phyloP scores from a whole-genome alignment of 768 basidiomycete species.

The Russula dissimulans region DNA sequence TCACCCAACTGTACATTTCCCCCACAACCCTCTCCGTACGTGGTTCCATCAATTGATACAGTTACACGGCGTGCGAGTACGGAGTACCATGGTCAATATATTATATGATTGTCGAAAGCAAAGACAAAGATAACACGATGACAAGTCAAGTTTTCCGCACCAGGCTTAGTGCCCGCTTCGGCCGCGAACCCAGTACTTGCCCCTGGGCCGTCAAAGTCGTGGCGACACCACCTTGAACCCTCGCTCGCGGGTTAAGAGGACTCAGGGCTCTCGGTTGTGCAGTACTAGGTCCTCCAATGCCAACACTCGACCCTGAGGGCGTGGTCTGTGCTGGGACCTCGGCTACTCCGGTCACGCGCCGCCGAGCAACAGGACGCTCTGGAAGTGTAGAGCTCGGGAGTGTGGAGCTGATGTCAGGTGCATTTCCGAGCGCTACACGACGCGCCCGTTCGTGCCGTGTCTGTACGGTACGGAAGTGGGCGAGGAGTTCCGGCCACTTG shows the following conservation, averaged over 20 bases:
- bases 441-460: slow-evolving; percentile 87
- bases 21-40: neutral
- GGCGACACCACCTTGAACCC: slow-evolving; percentile 18
- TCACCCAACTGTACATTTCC: neutral
- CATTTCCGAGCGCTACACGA: slow-evolving; percentile 57
- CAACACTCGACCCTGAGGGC: neutral
- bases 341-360: slow-evolving; percentile 55
- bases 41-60: neutral
- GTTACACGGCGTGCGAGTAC: neutral
- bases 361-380: slow-evolving; percentile 42
- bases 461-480: slow-evolving; percentile 88
- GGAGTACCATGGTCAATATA: neutral
- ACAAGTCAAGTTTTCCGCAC: slow-evolving; percentile 11
- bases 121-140: neutral
- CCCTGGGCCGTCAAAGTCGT: slow-evolving; percentile 18
- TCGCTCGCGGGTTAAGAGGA: slow-evolving; percentile 19
- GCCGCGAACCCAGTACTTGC: slow-evolving; percentile 11
- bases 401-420: slow-evolving; percentile 37
- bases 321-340: neutral
- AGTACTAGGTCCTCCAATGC: neutral
- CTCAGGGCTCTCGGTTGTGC: slow-evolving; percentile 16
- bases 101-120: neutral
- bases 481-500: slow-evolving; percentile 92
- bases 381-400: slow-evolving; percentile 32
- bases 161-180: slow-evolving; percentile 17